These are phyloP conservation scores for Leccinum barrowsii DNA, from an alignment of 768 basidiomycete species.

Conservation along the genomic window DNA sequence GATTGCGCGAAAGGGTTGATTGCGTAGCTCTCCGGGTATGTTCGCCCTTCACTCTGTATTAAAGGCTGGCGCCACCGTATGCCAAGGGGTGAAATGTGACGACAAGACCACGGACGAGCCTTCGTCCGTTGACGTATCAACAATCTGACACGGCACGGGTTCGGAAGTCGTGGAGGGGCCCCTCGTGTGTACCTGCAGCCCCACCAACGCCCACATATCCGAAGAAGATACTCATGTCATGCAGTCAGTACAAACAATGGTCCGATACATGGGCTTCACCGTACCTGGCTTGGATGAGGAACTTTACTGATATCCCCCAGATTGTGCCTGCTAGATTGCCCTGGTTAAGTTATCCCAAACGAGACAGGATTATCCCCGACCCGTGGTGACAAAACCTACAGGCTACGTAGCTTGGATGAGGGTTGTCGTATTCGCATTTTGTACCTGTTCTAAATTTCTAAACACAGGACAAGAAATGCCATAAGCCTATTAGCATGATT, in stretches of 20 bases:
- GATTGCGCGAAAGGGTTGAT: conserved; percentile 8
- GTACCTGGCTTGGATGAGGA: conserved; percentile 11
- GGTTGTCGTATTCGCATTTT: background rate
- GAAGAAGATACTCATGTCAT: background rate
- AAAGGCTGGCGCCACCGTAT: background rate
- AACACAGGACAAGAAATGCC: background rate
- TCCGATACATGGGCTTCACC: conserved; percentile 6
- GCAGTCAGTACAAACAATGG: conserved; percentile 1
- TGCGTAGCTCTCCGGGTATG: conserved; percentile 11
- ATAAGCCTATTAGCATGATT: background rate
- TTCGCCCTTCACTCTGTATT: conserved; percentile 4
- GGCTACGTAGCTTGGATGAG: background rate
- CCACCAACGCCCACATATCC: background rate
- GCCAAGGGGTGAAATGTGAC: conserved; percentile 5
- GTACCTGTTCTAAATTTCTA: background rate
- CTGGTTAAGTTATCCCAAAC: conserved; percentile 1
- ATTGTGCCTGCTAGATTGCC: conserved; percentile 13
- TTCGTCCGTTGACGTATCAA: background rate
- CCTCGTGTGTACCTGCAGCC: background rate
- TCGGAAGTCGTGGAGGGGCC: background rate
- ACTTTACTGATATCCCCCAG: conserved; percentile 1
- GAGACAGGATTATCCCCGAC: background rate
- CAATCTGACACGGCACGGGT: background rate
- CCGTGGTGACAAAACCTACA: background rate
- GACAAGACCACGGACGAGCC: background rate